phyloP scores from a whole-genome alignment of 1,284 basidiomycete genomes.

The Coriolopsis trogii region DNA sequence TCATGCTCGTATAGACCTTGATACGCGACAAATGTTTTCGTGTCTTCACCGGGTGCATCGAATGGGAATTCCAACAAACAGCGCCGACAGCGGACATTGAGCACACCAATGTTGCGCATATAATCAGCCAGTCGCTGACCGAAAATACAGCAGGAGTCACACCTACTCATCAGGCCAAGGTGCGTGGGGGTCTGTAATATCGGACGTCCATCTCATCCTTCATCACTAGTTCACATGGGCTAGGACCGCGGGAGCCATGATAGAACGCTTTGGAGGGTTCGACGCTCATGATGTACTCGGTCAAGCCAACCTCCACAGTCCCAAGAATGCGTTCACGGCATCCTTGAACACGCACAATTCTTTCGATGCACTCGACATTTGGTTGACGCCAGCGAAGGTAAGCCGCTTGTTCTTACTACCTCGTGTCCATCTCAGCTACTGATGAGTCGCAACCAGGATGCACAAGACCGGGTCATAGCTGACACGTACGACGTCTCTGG shows the following conservation, averaged over 20 bases:
- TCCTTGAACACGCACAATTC: background rate
- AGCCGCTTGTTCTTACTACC: background rate
- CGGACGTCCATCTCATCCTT: background rate
- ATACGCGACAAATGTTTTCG: background rate
- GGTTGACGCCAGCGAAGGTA: slow-evolving; percentile 11
- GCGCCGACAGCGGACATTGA: background rate
- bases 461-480: slow-evolving; percentile 1
- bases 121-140: slow-evolving; percentile 9
- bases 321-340: slow-evolving; percentile 15
- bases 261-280: slow-evolving; percentile 6
- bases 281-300: slow-evolving; percentile 1
- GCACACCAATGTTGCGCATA: slow-evolving; percentile 13
- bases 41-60: background rate
- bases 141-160: slow-evolving; percentile 1
- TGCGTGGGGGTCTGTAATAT: background rate
- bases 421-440: background rate
- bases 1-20: background rate
- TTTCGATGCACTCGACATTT: slow-evolving; percentile 4
- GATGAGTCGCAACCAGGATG: background rate
- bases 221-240: slow-evolving; percentile 3
- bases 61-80: background rate
- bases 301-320: slow-evolving; percentile 8
- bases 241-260: slow-evolving; percentile 2
- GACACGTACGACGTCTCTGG: slow-evolving; percentile 1
- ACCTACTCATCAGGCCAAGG: slow-evolving; percentile 1